phyloP scores from a whole-genome alignment of 2,329 filamentous ascomycete genomes.

The Clonostachys byssicola region DNA sequence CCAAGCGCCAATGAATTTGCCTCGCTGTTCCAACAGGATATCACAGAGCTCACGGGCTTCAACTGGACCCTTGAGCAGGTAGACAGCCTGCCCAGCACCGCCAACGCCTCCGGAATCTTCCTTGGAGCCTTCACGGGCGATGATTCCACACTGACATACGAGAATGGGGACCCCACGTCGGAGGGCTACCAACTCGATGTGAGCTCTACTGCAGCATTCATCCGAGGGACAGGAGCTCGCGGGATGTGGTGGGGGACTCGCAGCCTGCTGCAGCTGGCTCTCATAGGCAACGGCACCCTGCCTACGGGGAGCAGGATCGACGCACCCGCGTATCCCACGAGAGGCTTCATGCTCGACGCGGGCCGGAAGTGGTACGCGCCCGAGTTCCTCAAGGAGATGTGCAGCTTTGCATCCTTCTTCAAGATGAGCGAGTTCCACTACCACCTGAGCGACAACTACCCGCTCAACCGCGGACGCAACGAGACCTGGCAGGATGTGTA shows the following conservation, averaged over 20 bases:
- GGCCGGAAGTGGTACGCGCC: conserved; percentile 14
- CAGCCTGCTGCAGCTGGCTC: conserved; percentile 34
- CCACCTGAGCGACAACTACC: conserved; percentile 43
- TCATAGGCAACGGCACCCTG: conserved; percentile 22
- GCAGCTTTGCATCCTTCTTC: conserved; percentile 40
- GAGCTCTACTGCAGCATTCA: conserved; percentile 17
- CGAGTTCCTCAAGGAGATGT: conserved; percentile 33
- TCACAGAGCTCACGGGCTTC: conserved; percentile 29
- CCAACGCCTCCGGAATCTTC: conserved; percentile 30
- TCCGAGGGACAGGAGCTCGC: conserved; percentile 33
- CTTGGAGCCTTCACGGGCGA: conserved; percentile 24
- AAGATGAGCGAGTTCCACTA: conserved; percentile 45
- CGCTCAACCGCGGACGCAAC: conserved; percentile 38
- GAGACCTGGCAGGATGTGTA: conserved; percentile 39
- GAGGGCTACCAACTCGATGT: conserved; percentile 45
- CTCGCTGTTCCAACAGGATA: conserved; percentile 35
- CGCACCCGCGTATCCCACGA: conserved; percentile 34
- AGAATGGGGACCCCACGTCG: conserved; percentile 37
- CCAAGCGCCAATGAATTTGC: conserved; percentile 45
- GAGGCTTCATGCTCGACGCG: conserved; percentile 31
- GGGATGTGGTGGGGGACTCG: conserved; percentile 43
- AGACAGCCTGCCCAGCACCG: conserved; percentile 16
- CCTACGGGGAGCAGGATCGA: conserved; percentile 21
- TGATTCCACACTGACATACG: conserved; percentile 29
- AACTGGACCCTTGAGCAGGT: conserved; percentile 34